Evolutionary conservation across 2,329 filamentous ascomycete genomes (phyloP), one percentile per base, ranked within the genome.

Genomic region (Phialophora chinensis): DNA sequence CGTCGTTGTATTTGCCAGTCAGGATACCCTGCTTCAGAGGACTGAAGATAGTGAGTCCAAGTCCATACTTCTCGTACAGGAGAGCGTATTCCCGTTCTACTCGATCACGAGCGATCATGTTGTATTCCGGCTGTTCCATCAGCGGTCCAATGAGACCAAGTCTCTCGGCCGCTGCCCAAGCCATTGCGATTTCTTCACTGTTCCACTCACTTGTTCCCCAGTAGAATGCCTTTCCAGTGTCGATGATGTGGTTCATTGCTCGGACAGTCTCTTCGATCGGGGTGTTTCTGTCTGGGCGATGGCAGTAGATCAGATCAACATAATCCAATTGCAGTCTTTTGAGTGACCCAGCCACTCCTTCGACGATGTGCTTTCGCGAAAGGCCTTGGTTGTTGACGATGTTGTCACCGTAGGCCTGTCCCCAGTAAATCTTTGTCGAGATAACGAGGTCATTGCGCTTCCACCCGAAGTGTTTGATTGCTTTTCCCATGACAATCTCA

Each of bases 261-360:
- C 88, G 86, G 47, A 91, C 88, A 0, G 84, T 88, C 80, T 91
- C 89, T 76, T 91, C 88, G 78, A 91, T 91, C 0, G 89, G 89
- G 0, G 88, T 91, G 52, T 77, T 79, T 12, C 87, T 83, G 74
- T 91, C 89, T 1, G 89, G 87, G 11, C 89, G 84, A 78, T 91
- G 89, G n/a, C 88, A 88, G 75, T 89, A 91, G 72, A 91, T 82
- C 61, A 91, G 80, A 74, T 91, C 89, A 38, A 91, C 88, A 73
- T 91, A 91, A 31, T 86, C 84, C 65, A 87, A 83, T 71, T 89
- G 81, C 62, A 91, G 80, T 35, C 88, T 84, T 72, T 86, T 79
- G 31, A 91, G 81, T 5, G 85, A 86, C 20, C 81, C 82, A 50
- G 86, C 81, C 60, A 86, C 84, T 25, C 88, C 89, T 78, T 91